Evolutionary conservation across 2,329 filamentous ascomycete genomes (phyloP).

Genomic region (Mycosphaerella arachidis): DNA sequence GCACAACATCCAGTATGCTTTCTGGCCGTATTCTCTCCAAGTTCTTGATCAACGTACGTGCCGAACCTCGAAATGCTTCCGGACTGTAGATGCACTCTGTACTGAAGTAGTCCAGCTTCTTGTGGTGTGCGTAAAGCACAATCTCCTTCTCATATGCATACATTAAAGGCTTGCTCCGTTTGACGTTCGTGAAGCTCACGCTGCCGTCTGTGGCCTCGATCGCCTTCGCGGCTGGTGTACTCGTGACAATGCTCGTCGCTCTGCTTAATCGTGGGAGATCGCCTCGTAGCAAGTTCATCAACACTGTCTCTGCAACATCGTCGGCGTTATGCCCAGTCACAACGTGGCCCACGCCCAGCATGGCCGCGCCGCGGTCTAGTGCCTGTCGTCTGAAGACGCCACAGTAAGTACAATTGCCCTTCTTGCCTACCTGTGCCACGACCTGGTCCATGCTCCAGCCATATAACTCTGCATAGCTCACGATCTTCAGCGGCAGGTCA

Average conservation of each 20-base stretch:
- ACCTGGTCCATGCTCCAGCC: slow-evolving; percentile 99
- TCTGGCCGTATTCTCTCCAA: slow-evolving; percentile 89
- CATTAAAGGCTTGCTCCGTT: slow-evolving; percentile 92
- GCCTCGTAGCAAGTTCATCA: slow-evolving; percentile 93
- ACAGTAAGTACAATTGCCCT: slow-evolving; percentile 98
- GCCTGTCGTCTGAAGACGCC: slow-evolving; percentile 94
- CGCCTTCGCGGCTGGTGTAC: slow-evolving; percentile 42
- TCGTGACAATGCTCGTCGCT: slow-evolving; percentile 82
- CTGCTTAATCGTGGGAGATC: slow-evolving; percentile 82
- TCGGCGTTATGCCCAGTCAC: slow-evolving; percentile 98
- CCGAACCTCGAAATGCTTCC: slow-evolving; percentile 91
- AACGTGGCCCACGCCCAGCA: slow-evolving; percentile 83
- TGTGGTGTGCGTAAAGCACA: slow-evolving; percentile 94
- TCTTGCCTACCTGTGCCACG: slow-evolving; percentile 92
- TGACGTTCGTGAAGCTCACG: slow-evolving; percentile 73
- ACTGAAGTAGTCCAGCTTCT: slow-evolving; percentile 94
- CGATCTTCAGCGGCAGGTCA: slow-evolving; percentile 82
- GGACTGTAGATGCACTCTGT: slow-evolving; percentile 98
- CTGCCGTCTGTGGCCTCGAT: slow-evolving; percentile 16
- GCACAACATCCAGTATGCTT: slow-evolving; percentile 89
- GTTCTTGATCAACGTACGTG: slow-evolving; percentile 88
- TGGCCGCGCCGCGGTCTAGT: slow-evolving; percentile 83
- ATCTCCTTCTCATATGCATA: slow-evolving; percentile 99
- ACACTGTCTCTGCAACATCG: slow-evolving; percentile 91
- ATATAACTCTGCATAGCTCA: slow-evolving; percentile 90